phyloP scores from a whole-genome alignment of 208 protist genomes.

The Angomonas ambiguus region DNA sequence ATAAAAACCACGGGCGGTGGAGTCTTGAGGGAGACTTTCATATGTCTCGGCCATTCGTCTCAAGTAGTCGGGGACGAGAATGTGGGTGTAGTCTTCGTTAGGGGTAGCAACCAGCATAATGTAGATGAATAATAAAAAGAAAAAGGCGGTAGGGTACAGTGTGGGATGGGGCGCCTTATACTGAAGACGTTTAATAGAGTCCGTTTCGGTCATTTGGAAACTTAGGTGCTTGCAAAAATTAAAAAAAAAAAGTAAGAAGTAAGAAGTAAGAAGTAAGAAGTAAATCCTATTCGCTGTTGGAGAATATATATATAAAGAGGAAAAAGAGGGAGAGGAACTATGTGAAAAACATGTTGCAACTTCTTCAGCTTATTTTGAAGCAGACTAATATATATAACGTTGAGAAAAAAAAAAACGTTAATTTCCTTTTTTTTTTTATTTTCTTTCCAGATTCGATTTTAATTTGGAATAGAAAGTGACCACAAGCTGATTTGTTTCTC shows the following conservation, averaged over 20 bases:
- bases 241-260: neutral
- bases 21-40: neutral
- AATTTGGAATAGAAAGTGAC: constrained; percentile 19
- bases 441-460: neutral
- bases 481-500: constrained; percentile 63
- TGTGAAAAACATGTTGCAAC: too few relatives aligned
- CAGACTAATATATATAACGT: too few relatives aligned
- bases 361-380: too few relatives aligned
- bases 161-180: neutral
- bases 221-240: neutral
- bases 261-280: neutral
- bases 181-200: neutral
- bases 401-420: neutral
- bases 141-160: neutral
- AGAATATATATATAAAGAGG: neutral
- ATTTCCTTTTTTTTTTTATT: neutral
- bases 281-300: too few relatives aligned
- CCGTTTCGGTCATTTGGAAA: neutral
- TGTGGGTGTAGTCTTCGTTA: neutral
- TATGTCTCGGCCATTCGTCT: neutral
- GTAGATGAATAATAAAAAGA: constrained; percentile 2
- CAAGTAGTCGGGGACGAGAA: neutral
- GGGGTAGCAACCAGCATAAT: neutral
- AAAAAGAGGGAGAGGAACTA: neutral
- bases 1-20: neutral